Evolutionary conservation across 805 yeast species (phyloP), one percentile per base, ranked within the genome.

Genomic region (Saccharomycopsis babjevae): DNA sequence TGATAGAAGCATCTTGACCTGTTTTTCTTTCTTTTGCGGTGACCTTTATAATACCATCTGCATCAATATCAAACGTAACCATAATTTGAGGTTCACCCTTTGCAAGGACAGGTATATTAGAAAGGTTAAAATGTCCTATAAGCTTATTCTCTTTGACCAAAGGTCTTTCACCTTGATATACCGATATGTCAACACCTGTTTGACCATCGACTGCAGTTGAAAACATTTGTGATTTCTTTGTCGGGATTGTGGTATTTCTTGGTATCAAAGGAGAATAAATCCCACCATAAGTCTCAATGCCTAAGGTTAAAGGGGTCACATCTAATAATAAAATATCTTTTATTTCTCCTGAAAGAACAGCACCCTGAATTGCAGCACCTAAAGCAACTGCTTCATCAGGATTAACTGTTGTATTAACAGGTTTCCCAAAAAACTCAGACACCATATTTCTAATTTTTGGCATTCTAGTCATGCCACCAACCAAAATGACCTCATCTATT

Each of bases 321-420:
- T 88, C 96, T 66, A 88, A 77, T 60, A 88, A 73, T 59, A 88
- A 79, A 52, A 88, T 93, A 69, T 88, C 87, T 73, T 83, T 85
- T 59, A 88, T 85, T 67, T 88, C 90, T 66, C 96, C 96, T 22
- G 92, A 85, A 61, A 88, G 75, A 46, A 88, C 86, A 67, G 92
- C 96, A 68, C 93, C 96, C 75, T 88, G 96, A 68, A 88, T 86
- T 56, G 96, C 94, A 38, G 96, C 96, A 69, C 96, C 96, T 66
- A 88, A 74, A 54, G 96, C 94, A 57, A 88, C 96, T n/a, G 94
- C 92, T 73, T 88, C 96, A 72, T 88, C 96, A n/a, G 96, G 96
- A 70, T 88, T 88, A 13, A 88, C 89, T 20, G 83, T 80, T 52
- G 86, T 83, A 59, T 84, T 85, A 46, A 93, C 92, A 63, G 79